A percentile compares a stretch with the other conserved stretches of the same genome.
phyloP scores from a whole-genome alignment of 129 eudicot species.

The Ambrosia trifida region DNA sequence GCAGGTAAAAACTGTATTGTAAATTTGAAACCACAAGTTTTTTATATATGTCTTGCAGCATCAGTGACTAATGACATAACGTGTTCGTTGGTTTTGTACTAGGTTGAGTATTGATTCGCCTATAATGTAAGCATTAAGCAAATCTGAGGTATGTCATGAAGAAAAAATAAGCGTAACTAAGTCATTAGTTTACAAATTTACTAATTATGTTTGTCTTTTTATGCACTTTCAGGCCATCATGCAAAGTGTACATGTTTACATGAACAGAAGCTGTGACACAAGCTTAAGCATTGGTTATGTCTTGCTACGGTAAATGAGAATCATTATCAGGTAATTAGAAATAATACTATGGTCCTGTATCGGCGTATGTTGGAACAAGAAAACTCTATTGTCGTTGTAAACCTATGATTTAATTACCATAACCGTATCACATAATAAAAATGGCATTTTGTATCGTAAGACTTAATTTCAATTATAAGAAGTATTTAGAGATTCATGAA shows the following conservation, averaged over 20 bases:
- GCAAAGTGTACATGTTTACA: conserved; percentile 63
- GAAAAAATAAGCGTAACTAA: not conserved
- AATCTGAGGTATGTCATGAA: too few relatives aligned
- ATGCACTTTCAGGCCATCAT: conserved; percentile 47
- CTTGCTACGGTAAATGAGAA: conserved; percentile 35
- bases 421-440: not conserved
- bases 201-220: conserved; percentile 5
- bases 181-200: not conserved
- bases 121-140: too few relatives aligned
- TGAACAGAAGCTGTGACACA: conserved; percentile 35
- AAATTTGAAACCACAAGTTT: not conserved
- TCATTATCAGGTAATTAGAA: conserved; percentile 11
- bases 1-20: conserved; percentile 35
- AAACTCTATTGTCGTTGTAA: conserved; percentile 34
- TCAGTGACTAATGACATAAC: not conserved
- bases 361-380: conserved; percentile 31
- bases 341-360: conserved; percentile 25
- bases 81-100: conserved; percentile 1
- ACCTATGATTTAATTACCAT: conserved; percentile 12
- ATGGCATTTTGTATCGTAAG: too few relatives aligned
- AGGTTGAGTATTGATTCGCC: too few relatives aligned
- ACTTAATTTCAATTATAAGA: too few relatives aligned
- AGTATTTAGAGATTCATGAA: too few relatives aligned
- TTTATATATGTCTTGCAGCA: not conserved
- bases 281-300: conserved; percentile 28